phyloP scores from a whole-genome alignment of 495 filamentous ascomycete genomes.

The Penicillium egyptiacum region DNA sequence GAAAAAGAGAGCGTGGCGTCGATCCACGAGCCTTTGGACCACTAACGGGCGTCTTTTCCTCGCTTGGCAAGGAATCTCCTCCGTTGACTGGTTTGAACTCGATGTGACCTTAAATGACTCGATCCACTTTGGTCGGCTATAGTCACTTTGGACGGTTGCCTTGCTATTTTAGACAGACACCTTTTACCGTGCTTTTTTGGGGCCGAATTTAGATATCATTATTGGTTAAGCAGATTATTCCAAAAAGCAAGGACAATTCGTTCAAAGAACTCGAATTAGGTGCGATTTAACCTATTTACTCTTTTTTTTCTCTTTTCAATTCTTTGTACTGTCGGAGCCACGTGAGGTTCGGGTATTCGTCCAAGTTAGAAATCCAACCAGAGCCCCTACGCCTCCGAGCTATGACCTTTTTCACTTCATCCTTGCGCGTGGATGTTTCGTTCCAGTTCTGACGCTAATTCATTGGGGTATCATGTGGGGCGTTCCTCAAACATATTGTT shows the following conservation, averaged over 20 bases:
- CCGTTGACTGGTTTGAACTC: slow-evolving; percentile 5
- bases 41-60: slow-evolving; percentile 8
- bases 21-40: slow-evolving; percentile 13
- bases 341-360: background rate
- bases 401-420: background rate
- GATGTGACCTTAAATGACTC: slow-evolving; percentile 3
- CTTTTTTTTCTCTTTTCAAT: background rate
- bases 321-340: slow-evolving; percentile 2
- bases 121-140: slow-evolving; percentile 8
- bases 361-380: slow-evolving; percentile 4
- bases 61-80: slow-evolving; percentile 10
- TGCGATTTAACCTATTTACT: background rate
- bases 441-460: slow-evolving; percentile 3
- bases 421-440: background rate
- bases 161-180: background rate
- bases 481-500: slow-evolving; percentile 36
- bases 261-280: background rate
- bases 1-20: slow-evolving; percentile 1
- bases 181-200: too few species aligned
- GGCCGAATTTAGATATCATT: slow-evolving; percentile 1
- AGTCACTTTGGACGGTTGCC: background rate
- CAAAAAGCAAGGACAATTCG: too few species aligned
- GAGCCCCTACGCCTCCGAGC: slow-evolving; percentile 6
- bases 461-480: slow-evolving; percentile 11
- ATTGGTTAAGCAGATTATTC: background rate